Base-by-base conservation (phyloP, 345 rosid genomes). In the Clarkia xantiana region DNA sequence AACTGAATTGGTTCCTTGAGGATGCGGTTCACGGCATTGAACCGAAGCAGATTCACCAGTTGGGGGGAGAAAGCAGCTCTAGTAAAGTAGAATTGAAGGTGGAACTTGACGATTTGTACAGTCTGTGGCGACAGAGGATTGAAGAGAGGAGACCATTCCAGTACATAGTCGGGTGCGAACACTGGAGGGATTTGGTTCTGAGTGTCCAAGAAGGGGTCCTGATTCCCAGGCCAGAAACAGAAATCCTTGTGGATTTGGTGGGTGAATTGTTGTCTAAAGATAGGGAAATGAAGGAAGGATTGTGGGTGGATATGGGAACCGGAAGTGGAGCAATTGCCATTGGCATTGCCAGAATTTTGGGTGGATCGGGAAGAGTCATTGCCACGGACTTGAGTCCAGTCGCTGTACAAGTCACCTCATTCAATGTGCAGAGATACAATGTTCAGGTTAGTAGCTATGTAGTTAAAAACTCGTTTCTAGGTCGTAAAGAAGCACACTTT, bases 191-290 rank as follows among this genome's bases (percentile, higher is more conserved):
- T 47, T 45, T 91, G 62, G 93, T 91, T 52, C 59, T 91, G 77
- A 51, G 78, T 25, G 94, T 91, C 9, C 77, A 84, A 57, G 94
- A 86, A 72, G 96, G 96, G 18, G 87, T 91, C 47, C 66, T 91
- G 56, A 86, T 91, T 65, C 98, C 98, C 5, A 71, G 96, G 64
- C 94, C 96, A 0, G 94, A 91, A 70, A 91, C 98, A 49, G 94
- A 81, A 58, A 25, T 76, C 62, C 59, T 91, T 48, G 69, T 81
- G 25, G 95, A 86, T 65, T 44, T 86, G 64, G 96, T 79, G 15
- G 63, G 43, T 40, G 75, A 74, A 54, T 65, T 50, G 18, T 64
- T 80, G 2, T 58, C 56, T 36, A 64, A 44, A 14, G 51, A 67
- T 40, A 58, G 43, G 4, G 60, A 42, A 23, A 62, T 73, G 58